phyloP scores from a whole-genome alignment of 305 asterid genomes.

The Solanum hybrid region DNA sequence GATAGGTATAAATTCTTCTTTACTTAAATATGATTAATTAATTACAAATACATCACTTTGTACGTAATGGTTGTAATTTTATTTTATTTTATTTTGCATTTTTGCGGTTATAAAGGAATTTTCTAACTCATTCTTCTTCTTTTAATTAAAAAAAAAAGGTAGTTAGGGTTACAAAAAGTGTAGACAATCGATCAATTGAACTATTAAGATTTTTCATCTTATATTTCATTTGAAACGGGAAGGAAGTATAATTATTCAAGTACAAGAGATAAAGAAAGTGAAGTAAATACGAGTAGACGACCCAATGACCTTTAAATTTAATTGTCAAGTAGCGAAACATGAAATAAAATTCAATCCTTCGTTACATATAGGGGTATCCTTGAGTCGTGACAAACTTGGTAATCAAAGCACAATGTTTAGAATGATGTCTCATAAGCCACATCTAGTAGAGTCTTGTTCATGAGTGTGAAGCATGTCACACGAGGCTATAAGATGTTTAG shows the following conservation, averaged over 20 bases:
- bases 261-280: too few relatives aligned
- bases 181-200: background rate
- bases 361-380: too few relatives aligned
- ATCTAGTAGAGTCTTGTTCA: too few relatives aligned
- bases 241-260: background rate
- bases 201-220: background rate
- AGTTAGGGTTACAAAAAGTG: too few relatives aligned
- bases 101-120: background rate
- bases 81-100: background rate
- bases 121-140: background rate
- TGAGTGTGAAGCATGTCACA: too few relatives aligned
- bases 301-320: too few relatives aligned
- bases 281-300: too few relatives aligned
- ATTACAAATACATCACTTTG: background rate
- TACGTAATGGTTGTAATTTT: background rate
- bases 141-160: too few relatives aligned
- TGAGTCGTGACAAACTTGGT: too few relatives aligned
- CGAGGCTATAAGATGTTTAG: too few relatives aligned
- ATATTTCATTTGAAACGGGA: background rate
- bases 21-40: background rate
- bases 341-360: background rate
- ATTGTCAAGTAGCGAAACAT: background rate
- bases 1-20: background rate
- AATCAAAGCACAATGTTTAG: too few relatives aligned
- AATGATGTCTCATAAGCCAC: too few relatives aligned